Evolutionary conservation across 2,329 filamentous ascomycete genomes (phyloP), one percentile per base, ranked within the genome.

Genomic region (Monosporascus cannonballus): DNA sequence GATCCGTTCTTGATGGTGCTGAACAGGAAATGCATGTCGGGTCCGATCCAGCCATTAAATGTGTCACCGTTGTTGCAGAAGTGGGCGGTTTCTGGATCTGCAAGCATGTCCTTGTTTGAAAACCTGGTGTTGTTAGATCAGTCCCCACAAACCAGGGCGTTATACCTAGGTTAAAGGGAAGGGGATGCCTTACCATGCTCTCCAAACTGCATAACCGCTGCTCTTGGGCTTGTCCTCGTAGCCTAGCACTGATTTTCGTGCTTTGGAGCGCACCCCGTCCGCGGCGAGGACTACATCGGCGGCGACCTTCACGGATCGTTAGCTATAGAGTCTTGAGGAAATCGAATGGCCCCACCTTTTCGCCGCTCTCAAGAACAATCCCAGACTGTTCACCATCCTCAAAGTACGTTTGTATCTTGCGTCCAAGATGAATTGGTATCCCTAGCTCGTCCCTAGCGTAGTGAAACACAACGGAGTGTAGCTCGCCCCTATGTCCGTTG

Each of bases 401-500:
- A 55, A 79, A 79, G 57, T 84, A 84, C 50, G 77, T 71, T 49
- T 71, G 66, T 1, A 83, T 77, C 11, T 67, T 68, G 18, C 77
- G 71, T 4, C 75, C 76, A 3, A 84, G 69, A 51, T 80, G 73
- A 34, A 84, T 81, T 0, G 79, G 74, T 47, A 84, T 81, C 0
- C 72, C 71, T 8, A 83, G 66, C 49, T 78, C 76, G 48, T 82
- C 73, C 38, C 71, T 72, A 0, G 79, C 80, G 57, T 84, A 78
- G 37, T 80, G 75, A 54, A 82, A 83, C 3, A 85, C 73, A 11
- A 84, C 75, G 49, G 77, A 70, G 56, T 85, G 81, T 51, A 85
- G 69, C 65, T 84, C 81, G 17, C 81, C 81, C 20, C 81, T 67
- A 57, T 85, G 81, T 0, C 81, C 81, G 49, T 84, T 84, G 60